Evolutionary conservation across 768 basidiomycete species (phyloP).

Genomic region (Baorangia bicolor): DNA sequence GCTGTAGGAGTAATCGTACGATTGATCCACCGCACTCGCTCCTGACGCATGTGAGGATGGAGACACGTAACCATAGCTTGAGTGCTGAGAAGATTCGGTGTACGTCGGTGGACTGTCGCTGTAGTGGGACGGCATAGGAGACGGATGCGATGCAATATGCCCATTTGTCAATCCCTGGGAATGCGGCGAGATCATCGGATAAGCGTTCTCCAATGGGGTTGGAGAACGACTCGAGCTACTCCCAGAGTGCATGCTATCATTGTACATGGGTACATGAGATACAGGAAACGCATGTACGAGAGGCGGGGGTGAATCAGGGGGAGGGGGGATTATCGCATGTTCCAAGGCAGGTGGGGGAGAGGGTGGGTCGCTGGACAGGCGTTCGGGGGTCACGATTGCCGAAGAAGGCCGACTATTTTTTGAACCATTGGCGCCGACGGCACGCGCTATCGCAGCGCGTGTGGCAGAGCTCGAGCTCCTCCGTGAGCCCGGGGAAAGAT

Average conservation of each 20-base stretch:
- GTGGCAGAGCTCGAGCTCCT: constrained; percentile 55
- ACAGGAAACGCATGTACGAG: constrained; percentile 44
- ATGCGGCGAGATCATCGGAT: constrained; percentile 37
- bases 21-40: constrained; percentile 25
- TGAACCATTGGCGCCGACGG: constrained; percentile 28
- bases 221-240: constrained; percentile 43
- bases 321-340: constrained; percentile 39
- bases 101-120: constrained; percentile 32
- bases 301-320: constrained; percentile 57
- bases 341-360: constrained; percentile 46
- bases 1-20: constrained; percentile 31
- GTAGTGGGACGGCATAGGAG: constrained; percentile 30
- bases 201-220: constrained; percentile 44
- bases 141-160: constrained; percentile 30
- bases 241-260: constrained; percentile 31
- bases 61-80: constrained; percentile 30
- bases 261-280: constrained; percentile 23
- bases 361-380: constrained; percentile 24
- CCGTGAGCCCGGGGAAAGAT: constrained; percentile 77
- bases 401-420: constrained; percentile 28
- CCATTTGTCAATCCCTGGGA: constrained; percentile 39
- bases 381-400: constrained; percentile 26
- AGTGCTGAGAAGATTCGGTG: constrained; percentile 32
- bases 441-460: constrained; percentile 55
- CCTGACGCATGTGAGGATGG: constrained; percentile 25